Percentiles rank a stretch among this genome's conserved stretches.
These are phyloP conservation scores for Fusarium verticillioides DNA, from an alignment of 2,329 filamentous ascomycete species.

Conservation along the genomic window DNA sequence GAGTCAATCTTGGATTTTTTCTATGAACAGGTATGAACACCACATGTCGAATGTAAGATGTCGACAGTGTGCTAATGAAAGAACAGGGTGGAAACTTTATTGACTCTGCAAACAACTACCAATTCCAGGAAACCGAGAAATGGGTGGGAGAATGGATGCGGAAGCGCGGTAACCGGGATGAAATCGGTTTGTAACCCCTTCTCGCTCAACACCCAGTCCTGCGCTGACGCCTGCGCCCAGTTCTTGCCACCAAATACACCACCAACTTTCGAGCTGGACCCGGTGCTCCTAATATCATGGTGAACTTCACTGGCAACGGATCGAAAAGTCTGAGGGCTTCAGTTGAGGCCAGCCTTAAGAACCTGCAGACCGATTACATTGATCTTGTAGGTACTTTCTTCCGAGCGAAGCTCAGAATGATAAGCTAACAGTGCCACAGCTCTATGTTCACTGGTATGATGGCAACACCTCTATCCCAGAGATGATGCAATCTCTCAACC, in stretches of 20 bases:
- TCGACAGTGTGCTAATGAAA: constrained; percentile 12
- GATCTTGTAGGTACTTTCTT: constrained; percentile 61
- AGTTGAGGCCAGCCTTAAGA: constrained; percentile 66
- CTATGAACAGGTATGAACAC: constrained; percentile 60
- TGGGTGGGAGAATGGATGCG: constrained; percentile 80
- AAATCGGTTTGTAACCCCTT: constrained; percentile 62
- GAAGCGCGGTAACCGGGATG: constrained; percentile 70
- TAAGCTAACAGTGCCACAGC: constrained; percentile 45
- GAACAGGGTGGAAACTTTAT: constrained; percentile 73
- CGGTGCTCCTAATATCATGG: constrained; percentile 56
- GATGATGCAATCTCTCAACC: constrained; percentile 75
- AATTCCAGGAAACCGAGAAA: constrained; percentile 68
- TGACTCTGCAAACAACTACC: constrained; percentile 77
- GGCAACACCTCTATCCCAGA: constrained; percentile 73
- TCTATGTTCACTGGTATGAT: constrained; percentile 76
- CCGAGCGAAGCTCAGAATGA: neutral
- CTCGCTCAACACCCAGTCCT: neutral
- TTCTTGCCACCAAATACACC: constrained; percentile 77
- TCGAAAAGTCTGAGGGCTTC: constrained; percentile 69
- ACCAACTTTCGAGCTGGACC: constrained; percentile 64
- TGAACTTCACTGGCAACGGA: constrained; percentile 68
- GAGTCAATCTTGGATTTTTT: constrained; percentile 75
- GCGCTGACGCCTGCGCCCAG: constrained; percentile 47
- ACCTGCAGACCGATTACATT: constrained; percentile 75
- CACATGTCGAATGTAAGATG: neutral